Conservation (phyloP, 495 filamentous ascomycete genomes). For the Trichoderma parareesei region DNA sequence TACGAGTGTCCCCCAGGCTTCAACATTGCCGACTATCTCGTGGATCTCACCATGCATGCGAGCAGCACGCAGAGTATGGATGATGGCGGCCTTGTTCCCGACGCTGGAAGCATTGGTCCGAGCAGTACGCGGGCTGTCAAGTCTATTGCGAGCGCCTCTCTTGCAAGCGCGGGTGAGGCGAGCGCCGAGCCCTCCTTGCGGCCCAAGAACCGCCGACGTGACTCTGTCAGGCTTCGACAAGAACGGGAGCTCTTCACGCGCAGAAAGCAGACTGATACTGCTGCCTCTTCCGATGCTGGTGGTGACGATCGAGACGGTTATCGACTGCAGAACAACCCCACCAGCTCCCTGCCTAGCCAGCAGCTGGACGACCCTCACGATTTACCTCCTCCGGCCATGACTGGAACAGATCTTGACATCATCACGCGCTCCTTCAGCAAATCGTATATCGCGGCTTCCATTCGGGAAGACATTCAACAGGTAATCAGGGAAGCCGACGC, state of each 20-base stretch:
- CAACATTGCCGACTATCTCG: conserved; percentile 96
- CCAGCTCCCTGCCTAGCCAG: conserved; percentile 52
- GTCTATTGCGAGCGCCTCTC: conserved; percentile 74
- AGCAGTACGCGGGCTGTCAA: conserved; percentile 88
- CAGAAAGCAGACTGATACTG: conserved; percentile 60
- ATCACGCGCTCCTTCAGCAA: conserved; percentile 65
- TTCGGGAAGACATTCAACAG: conserved; percentile 72
- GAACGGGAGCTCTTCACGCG: conserved; percentile 86
- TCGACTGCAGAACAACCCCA: conserved; percentile 56
- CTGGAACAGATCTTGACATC: conserved; percentile 71
- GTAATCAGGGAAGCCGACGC: conserved; percentile 48
- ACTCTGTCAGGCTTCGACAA: conserved; percentile 74
- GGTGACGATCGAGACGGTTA: conserved; percentile 46
- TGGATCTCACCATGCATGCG: conserved; percentile 96
- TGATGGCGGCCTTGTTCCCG: conserved; percentile 49
- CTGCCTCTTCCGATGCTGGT: conserved; percentile 57
- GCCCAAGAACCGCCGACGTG: conserved; percentile 57
- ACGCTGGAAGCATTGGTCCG: conserved; percentile 66
- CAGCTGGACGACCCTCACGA: conserved; percentile 60
- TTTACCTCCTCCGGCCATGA: conserved; percentile 58
- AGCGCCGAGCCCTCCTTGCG: conserved; percentile 42
- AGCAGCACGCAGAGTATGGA: conserved; percentile 31
- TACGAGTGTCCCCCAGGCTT: conserved; percentile 92
- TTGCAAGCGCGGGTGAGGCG: conserved; percentile 56
- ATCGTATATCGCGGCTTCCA: conserved; percentile 69